These are phyloP conservation scores for Tolypocladium pustulatum DNA, from an alignment of 2,329 filamentous ascomycete species.

Conservation along the genomic window DNA sequence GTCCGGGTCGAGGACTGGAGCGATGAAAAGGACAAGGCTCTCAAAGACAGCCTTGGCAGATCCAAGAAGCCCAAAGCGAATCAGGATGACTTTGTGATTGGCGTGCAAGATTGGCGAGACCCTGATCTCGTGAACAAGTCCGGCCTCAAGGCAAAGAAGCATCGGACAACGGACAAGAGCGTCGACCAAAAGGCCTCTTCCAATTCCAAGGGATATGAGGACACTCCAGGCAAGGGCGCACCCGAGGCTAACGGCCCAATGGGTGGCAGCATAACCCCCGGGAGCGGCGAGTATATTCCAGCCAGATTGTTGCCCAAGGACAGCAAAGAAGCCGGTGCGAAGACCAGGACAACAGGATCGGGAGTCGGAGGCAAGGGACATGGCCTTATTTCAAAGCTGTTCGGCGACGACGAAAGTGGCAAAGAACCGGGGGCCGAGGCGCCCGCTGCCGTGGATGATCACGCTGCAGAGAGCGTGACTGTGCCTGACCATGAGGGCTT, in stretches of 20 bases:
- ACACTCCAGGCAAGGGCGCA: constrained; percentile 1
- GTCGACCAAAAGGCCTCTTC: constrained; percentile 1
- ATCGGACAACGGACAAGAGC: constrained; percentile 3
- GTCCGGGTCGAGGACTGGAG: constrained; percentile 57
- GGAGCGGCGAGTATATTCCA: constrained; percentile 57
- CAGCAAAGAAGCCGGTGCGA: not conserved
- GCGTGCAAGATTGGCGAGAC: constrained; percentile 81
- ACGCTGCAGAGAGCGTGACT: constrained; percentile 5
- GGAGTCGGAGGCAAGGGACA: constrained; percentile 26
- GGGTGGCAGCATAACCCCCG: constrained; percentile 59
- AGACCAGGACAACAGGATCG: not conserved
- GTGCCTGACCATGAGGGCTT: constrained; percentile 8
- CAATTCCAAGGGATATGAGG: constrained; percentile 1
- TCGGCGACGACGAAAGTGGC: constrained; percentile 30
- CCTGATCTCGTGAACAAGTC: constrained; percentile 40
- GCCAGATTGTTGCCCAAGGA: constrained; percentile 2
- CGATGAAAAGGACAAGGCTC: constrained; percentile 36
- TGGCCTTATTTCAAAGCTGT: constrained; percentile 38
- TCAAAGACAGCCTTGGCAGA: constrained; percentile 27
- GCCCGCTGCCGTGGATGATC: constrained; percentile 12
- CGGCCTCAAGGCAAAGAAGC: not conserved
- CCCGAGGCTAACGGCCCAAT: constrained; percentile 28
- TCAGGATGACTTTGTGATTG: constrained; percentile 57
- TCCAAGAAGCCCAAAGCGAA: constrained; percentile 9
- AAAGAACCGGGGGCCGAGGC: constrained; percentile 11